Percentiles rank a stretch among this genome's conserved stretches.
These are phyloP conservation scores for Blastobotrys arbuscula DNA, from an alignment of 1,139 yeast species.

Conservation along the genomic window DNA sequence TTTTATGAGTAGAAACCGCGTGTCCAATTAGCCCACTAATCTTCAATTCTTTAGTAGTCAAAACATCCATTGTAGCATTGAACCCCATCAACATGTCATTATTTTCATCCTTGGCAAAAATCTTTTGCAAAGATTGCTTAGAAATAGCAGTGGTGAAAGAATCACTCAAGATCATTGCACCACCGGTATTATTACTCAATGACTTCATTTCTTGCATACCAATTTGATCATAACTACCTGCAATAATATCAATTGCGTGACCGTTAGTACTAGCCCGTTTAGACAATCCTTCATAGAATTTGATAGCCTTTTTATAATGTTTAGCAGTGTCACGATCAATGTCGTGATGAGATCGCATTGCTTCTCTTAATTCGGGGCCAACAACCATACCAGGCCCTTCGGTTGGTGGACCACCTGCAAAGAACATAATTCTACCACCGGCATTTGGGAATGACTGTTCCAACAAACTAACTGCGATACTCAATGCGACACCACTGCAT, in stretches of 20 bases:
- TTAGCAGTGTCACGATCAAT: conserved; percentile 85
- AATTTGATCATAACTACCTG: conserved; percentile 96
- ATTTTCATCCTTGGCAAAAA: conserved; percentile 79
- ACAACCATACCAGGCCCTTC: conserved; percentile 94
- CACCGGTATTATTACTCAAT: conserved; percentile 86
- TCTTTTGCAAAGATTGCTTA: conserved; percentile 85
- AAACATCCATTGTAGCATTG: conserved; percentile 63
- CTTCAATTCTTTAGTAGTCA: conserved; percentile 84
- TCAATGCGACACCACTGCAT: conserved; percentile 89
- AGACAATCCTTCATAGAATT: conserved; percentile 76
- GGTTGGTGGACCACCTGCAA: conserved; percentile 95
- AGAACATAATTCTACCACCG: conserved; percentile 86
- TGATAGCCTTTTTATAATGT: conserved; percentile 85
- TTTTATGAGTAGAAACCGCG: conserved; percentile 62
- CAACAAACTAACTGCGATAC: conserved; percentile 74
- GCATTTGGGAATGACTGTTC: conserved; percentile 85
- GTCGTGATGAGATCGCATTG: conserved; percentile 95
- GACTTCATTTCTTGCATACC: conserved; percentile 97
- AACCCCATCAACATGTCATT: conserved; percentile 78
- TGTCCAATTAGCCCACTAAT: conserved; percentile 93
- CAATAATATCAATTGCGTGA: conserved; percentile 88
- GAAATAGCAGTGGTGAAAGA: conserved; percentile 96
- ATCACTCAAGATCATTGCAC: conserved; percentile 84
- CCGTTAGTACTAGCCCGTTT: conserved; percentile 70
- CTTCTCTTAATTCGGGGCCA: conserved; percentile 85